These are phyloP conservation scores for Fusarium devonianum DNA, from an alignment of 2,329 filamentous ascomycete genomes.

Conservation along the genomic window DNA sequence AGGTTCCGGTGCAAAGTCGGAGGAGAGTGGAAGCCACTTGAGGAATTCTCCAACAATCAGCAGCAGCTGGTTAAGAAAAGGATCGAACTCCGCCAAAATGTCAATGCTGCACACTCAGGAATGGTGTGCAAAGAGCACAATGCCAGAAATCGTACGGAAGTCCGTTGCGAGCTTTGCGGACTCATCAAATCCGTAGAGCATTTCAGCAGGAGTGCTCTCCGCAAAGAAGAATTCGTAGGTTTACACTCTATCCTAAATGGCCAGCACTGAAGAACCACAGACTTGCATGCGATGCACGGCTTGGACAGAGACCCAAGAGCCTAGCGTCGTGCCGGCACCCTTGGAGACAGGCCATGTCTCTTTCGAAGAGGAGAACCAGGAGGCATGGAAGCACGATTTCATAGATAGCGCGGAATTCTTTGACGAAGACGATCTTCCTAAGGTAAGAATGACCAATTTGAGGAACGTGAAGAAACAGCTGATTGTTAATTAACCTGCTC, in stretches of 20 bases:
- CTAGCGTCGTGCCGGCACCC: conserved; percentile 40
- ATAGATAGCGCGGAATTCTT: conserved; percentile 40
- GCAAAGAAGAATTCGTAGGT: conserved; percentile 44
- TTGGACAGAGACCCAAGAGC: conserved; percentile 49
- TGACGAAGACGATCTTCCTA: conserved; percentile 24
- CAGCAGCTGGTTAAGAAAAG: conserved; percentile 39
- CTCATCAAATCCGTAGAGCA: conserved; percentile 38
- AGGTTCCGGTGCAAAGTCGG: conserved; percentile 49
- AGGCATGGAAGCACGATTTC: conserved; percentile 19
- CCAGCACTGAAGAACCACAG: conserved; percentile 33
- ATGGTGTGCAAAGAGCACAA: conserved; percentile 50
- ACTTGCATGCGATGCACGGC: conserved; percentile 46
- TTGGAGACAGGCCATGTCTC: conserved; percentile 47
- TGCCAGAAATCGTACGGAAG: conserved; percentile 34
- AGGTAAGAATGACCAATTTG: no score
- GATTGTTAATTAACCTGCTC: no score
- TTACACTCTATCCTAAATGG: neutral
- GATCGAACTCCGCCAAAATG: conserved; percentile 3
- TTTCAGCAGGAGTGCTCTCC: conserved; percentile 43
- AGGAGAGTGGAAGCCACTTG: conserved; percentile 46
- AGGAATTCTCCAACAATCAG: conserved; percentile 46
- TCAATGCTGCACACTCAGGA: conserved; percentile 45
- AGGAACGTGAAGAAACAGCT: no score
- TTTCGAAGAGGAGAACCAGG: conserved; percentile 37
- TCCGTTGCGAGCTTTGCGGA: conserved; percentile 45